Base-by-base conservation (phyloP, 1,284 basidiomycete genomes). In the Fomitiporia mediterranea region DNA sequence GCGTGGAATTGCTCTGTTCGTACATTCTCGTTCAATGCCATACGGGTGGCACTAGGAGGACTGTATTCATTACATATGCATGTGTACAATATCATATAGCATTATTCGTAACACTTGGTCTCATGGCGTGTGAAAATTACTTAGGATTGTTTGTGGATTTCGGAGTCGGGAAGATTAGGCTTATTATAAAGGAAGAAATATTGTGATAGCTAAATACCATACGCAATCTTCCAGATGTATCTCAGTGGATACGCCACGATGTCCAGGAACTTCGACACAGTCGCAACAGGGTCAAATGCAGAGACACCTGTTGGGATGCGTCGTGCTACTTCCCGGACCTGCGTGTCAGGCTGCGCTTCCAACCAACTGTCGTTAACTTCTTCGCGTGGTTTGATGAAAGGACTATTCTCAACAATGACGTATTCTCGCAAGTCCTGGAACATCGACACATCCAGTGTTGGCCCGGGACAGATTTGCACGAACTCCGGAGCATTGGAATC, bases 201-300 rank as follows among this genome's bases (percentile, higher is more conserved):
- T n/a, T 37, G 17, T 37, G 11, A n/a, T 37, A 37, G 34, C 34
- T 37, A 27, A 39, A n/a, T 9, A 17, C 32, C 30, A n/a, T 56
- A 52, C n/a, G 55, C 50, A 15, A 56, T 38, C 28, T 38, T 58
- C 56, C 51, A 54, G 19, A 54, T 52, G 25, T 50, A n/a, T 27
- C 42, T 54, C 35, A 58, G 28, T 4, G 56, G 56, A 27, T 49
- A 54, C 2, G 47, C 28, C 9, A 58, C 35, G 28, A 54, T 35
- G 11, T 49, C 32, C 44, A 58, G n/a, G 5, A 58, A 6, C 17
- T 49, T 27, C 19, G 52, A 49, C 15, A 54, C 35, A 19, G 46
- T 28, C 34, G 21, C 37, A 30, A 54, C 17, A 43, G 56, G 46
- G 23, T 50, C 40, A 25, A 50, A 58, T 6, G 21, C 21, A 30